Percentiles rank a stretch among this genome's conserved stretches.
Conservation (phyloP, 108 stramenopile species). For the Schizochytrium sp. region DNA sequence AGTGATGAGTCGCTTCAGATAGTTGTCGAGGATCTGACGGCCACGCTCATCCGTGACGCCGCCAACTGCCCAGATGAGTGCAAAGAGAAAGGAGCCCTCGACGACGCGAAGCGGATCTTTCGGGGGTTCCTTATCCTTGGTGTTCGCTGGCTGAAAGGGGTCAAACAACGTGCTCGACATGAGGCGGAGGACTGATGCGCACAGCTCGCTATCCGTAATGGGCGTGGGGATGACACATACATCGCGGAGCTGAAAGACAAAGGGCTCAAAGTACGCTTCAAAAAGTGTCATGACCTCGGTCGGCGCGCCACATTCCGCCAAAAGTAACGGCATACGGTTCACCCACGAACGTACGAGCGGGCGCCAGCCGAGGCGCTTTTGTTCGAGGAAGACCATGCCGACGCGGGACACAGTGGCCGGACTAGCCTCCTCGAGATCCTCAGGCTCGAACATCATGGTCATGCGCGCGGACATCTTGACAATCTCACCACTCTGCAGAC, state of each 20-base stretch:
- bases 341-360: slow-evolving; percentile 51
- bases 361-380: slow-evolving; percentile 49
- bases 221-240: slow-evolving; percentile 38
- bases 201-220: slow-evolving; percentile 40
- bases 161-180: slow-evolving; percentile 30
- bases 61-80: slow-evolving; percentile 49
- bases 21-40: slow-evolving; percentile 38
- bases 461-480: slow-evolving; percentile 56
- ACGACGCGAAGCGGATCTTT: slow-evolving; percentile 41
- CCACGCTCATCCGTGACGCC: slow-evolving; percentile 44
- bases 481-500: slow-evolving; percentile 53
- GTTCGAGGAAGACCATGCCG: slow-evolving; percentile 59
- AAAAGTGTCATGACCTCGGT: slow-evolving; percentile 38
- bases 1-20: slow-evolving; percentile 25
- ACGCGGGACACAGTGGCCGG: slow-evolving; percentile 58
- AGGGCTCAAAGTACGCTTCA: slow-evolving; percentile 45
- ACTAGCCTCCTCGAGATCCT: slow-evolving; percentile 54
- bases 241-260: slow-evolving; percentile 43
- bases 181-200: not conserved
- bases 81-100: slow-evolving; percentile 41
- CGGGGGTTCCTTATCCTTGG: slow-evolving; percentile 17
- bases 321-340: slow-evolving; percentile 22
- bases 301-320: slow-evolving; percentile 18
- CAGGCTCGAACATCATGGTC: slow-evolving; percentile 68
- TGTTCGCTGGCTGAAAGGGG: not conserved